Conservation (phyloP, 768 basidiomycete species). For the Leccinellum albellum region DNA sequence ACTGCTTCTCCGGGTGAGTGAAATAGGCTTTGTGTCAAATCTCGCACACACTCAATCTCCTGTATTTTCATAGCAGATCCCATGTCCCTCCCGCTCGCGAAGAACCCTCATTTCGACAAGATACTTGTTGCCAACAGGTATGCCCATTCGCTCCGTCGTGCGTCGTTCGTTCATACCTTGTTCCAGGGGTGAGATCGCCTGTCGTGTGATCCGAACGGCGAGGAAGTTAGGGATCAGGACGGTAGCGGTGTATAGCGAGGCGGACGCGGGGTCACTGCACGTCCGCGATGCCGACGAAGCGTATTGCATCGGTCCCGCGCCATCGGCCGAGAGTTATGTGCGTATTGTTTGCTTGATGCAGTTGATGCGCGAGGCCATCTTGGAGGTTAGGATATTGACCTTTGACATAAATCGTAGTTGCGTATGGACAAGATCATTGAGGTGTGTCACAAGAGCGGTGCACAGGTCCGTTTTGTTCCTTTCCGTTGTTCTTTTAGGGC, state of each 20-base stretch:
- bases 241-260: conserved; percentile 90
- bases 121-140: conserved; percentile 88
- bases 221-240: conserved; percentile 85
- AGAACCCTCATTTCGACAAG: conserved; percentile 76
- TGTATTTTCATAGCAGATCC: neutral
- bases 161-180: neutral
- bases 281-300: conserved; percentile 86
- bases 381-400: conserved; percentile 11
- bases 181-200: conserved; percentile 88
- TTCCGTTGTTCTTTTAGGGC: neutral
- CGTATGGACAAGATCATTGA: conserved; percentile 86
- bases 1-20: conserved; percentile 17
- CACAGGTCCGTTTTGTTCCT: conserved; percentile 54
- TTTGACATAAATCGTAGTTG: conserved; percentile 49
- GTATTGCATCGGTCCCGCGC: conserved; percentile 91
- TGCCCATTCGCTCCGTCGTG: neutral
- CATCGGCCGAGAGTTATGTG: conserved; percentile 86
- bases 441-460: conserved; percentile 74
- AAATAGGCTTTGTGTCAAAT: neutral
- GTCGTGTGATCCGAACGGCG: conserved; percentile 89
- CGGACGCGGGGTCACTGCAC: conserved; percentile 76
- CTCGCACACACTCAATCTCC: neutral
- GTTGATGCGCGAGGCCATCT: neutral
- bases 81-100: neutral
- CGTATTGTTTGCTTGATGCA: conserved; percentile 27